A percentile compares a stretch with the other conserved stretches of the same genome.
Conservation (phyloP, 345 rosid genomes). For the Salix dunnii region DNA sequence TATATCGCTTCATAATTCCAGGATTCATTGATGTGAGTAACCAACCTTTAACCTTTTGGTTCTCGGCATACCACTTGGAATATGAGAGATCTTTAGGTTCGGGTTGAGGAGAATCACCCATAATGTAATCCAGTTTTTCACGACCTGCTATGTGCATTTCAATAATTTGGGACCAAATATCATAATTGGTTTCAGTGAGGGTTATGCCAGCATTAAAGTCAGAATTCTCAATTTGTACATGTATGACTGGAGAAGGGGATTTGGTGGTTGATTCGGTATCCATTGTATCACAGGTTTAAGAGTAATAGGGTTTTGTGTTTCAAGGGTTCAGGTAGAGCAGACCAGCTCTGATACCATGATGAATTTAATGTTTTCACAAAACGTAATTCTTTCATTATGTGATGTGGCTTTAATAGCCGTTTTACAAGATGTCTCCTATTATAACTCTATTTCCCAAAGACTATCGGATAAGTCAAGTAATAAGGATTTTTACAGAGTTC, state of each 20-base stretch:
- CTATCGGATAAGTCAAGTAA: too few species aligned
- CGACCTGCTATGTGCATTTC: neutral
- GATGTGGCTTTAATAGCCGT: too few species aligned
- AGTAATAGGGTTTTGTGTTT: too few species aligned
- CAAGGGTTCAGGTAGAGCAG: too few species aligned
- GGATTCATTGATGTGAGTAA: neutral
- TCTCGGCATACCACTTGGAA: constrained; percentile 2
- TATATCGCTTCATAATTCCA: neutral
- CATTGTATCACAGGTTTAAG: too few species aligned
- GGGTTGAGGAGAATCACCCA: neutral
- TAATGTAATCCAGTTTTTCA: neutral
- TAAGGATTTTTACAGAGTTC: too few species aligned
- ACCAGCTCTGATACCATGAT: too few species aligned
- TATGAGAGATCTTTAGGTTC: neutral
- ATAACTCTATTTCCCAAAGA: too few species aligned
- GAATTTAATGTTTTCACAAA: too few species aligned
- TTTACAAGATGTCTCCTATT: too few species aligned
- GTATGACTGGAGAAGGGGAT: constrained; percentile 1
- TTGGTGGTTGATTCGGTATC: too few species aligned
- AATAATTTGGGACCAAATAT: neutral
- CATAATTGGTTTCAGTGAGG: constrained; percentile 9
- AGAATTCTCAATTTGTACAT: constrained; percentile 5
- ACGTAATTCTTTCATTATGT: too few species aligned
- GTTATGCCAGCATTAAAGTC: neutral
- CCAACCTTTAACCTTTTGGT: neutral